Percentiles rank a stretch among this genome's conserved stretches.
Conservation (phyloP, 2,329 filamentous ascomycete species). For the Ascochyta lentis region DNA sequence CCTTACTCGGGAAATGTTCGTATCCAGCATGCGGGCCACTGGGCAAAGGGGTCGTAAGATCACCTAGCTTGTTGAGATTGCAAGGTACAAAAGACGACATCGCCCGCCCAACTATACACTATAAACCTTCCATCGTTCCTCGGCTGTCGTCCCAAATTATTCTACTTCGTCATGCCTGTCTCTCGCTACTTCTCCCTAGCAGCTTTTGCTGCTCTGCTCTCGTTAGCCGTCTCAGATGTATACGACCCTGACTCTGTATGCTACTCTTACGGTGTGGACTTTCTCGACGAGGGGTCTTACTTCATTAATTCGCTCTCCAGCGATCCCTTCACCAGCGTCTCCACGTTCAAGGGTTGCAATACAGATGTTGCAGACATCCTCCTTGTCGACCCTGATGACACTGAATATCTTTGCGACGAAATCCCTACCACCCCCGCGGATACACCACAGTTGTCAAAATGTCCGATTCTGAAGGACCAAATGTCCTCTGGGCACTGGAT, state of each 20-base stretch:
- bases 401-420: constrained; percentile 52
- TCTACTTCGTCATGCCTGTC: constrained; percentile 31
- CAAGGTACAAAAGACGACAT: constrained; percentile 32
- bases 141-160: not conserved
- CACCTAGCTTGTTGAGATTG: constrained; percentile 12
- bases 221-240: constrained; percentile 30
- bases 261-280: constrained; percentile 52
- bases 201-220: constrained; percentile 33
- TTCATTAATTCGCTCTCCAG: constrained; percentile 54
- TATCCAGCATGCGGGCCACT: constrained; percentile 15
- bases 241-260: constrained; percentile 36
- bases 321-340: constrained; percentile 53
- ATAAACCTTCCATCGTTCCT: not conserved
- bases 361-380: constrained; percentile 51
- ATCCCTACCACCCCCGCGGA: constrained; percentile 51
- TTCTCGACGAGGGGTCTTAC: constrained; percentile 52
- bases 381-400: constrained; percentile 50
- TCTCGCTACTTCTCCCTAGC: constrained; percentile 34
- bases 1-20: constrained; percentile 16
- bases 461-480: constrained; percentile 52
- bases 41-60: constrained; percentile 16
- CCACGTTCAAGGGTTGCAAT: constrained; percentile 54
- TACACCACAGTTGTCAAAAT: constrained; percentile 50
- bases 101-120: constrained; percentile 10
- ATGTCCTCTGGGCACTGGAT: constrained; percentile 55